phyloP scores from a whole-genome alignment of 345 rosid species.

The Alliaria petiolata region DNA sequence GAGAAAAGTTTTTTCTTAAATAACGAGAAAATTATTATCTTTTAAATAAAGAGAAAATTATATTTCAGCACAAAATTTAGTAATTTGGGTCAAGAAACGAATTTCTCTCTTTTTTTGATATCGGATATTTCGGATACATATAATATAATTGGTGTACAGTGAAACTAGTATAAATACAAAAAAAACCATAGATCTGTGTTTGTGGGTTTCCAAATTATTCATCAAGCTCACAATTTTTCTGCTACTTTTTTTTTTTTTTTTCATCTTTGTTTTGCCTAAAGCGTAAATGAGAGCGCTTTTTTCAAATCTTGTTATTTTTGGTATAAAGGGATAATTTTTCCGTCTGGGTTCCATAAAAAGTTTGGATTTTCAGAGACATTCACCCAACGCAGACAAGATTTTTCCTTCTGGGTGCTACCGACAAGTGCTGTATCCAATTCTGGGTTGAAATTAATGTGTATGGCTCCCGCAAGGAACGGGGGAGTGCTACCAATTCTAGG shows the following conservation, averaged over 20 bases:
- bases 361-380: background rate
- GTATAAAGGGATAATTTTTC: slow-evolving; percentile 10
- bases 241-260: too few relatives aligned
- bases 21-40: too few relatives aligned
- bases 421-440: background rate
- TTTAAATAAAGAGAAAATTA: background rate
- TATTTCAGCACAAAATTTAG: background rate
- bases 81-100: background rate
- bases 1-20: too few relatives aligned
- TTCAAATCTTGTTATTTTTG: background rate
- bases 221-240: background rate
- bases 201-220: background rate
- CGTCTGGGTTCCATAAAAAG: background rate
- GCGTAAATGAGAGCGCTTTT: background rate
- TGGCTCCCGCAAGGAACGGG: slow-evolving; percentile 47
- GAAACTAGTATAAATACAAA: slow-evolving; percentile 4
- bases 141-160: background rate
- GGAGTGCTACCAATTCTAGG: slow-evolving; percentile 57
- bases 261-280: background rate
- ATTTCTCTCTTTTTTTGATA: background rate
- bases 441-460: background rate
- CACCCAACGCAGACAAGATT: background rate
- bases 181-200: background rate
- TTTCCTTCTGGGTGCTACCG: slow-evolving; percentile 13
- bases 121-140: background rate